A percentile compares a stretch with the other conserved stretches of the same genome.
phyloP scores from a whole-genome alignment of 73 alveolate species.

The Paramecium pentaurelia region DNA sequence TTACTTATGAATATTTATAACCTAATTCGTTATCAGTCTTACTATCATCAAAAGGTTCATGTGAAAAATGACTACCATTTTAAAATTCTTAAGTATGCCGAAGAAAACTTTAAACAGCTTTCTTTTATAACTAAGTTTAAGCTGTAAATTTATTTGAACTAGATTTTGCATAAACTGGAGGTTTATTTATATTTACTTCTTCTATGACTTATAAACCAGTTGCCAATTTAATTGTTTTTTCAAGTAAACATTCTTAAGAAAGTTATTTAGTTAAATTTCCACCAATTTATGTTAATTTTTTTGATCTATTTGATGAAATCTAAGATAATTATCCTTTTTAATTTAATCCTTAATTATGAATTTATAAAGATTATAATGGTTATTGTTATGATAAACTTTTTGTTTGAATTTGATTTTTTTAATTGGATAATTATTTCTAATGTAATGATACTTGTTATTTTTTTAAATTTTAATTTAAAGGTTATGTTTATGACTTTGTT shows the following conservation, averaged over 20 bases:
- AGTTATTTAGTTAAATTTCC: not conserved
- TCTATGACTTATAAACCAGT: constrained; percentile 14
- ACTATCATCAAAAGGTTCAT: not conserved
- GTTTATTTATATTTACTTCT: not conserved
- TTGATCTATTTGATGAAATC: not conserved
- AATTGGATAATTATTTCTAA: not conserved
- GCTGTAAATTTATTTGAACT: not conserved
- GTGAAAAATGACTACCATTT: not conserved
- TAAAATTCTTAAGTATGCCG: constrained; percentile 30
- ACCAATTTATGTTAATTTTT: not conserved
- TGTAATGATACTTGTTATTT: not conserved
- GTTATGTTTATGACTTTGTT: not conserved
- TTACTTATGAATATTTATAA: not conserved
- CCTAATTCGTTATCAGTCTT: not conserved
- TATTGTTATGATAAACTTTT: not conserved
- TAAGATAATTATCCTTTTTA: not conserved
- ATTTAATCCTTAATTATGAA: not conserved
- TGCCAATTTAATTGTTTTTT: constrained; percentile 13
- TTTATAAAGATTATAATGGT: not conserved
- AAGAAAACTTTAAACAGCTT: not conserved
- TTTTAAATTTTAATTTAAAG: not conserved
- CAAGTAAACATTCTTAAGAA: not conserved
- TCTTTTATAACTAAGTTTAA: not conserved
- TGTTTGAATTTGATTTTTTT: not conserved
- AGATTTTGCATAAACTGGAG: not conserved